Conservation (phyloP, 1,284 basidiomycete species). For the Uromyces viciae-fabae region DNA sequence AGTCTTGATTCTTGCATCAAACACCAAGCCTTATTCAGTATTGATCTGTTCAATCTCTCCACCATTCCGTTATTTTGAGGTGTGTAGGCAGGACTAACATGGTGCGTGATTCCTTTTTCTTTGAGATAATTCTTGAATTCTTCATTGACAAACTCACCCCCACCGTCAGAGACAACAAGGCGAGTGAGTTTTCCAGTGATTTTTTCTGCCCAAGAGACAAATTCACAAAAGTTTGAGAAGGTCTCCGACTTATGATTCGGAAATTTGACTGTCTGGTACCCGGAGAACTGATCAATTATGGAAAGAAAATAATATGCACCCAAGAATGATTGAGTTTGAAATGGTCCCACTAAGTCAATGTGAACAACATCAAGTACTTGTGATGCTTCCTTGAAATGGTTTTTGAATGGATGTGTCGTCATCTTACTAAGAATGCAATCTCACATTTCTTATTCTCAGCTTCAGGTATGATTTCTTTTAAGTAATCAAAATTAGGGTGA, state of each 20-base stretch:
- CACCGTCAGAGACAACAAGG: not conserved
- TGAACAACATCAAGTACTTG: not conserved
- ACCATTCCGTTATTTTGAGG: constrained; percentile 6
- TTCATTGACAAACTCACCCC: not conserved
- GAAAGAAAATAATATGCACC: not conserved
- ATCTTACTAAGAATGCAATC: not conserved
- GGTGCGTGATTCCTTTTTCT: not conserved
- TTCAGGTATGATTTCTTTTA: not conserved
- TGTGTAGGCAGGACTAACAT: not conserved
- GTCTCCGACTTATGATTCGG: not conserved
- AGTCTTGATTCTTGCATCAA: not conserved
- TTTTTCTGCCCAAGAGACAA: not conserved
- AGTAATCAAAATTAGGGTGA: not conserved
- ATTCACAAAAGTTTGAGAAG: not conserved
- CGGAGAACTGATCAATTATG: not conserved
- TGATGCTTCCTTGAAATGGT: not conserved
- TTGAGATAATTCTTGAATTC: not conserved
- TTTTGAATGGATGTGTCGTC: not conserved
- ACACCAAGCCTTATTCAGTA: not conserved
- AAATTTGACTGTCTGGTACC: not conserved
- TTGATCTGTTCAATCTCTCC: not conserved
- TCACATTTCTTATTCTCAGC: not conserved
- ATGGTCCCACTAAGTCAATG: not conserved
- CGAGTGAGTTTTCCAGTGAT: not conserved
- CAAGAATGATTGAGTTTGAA: not conserved